These are phyloP conservation scores for Crucibulum laeve DNA, from an alignment of 768 basidiomycete species.

Conservation along the genomic window DNA sequence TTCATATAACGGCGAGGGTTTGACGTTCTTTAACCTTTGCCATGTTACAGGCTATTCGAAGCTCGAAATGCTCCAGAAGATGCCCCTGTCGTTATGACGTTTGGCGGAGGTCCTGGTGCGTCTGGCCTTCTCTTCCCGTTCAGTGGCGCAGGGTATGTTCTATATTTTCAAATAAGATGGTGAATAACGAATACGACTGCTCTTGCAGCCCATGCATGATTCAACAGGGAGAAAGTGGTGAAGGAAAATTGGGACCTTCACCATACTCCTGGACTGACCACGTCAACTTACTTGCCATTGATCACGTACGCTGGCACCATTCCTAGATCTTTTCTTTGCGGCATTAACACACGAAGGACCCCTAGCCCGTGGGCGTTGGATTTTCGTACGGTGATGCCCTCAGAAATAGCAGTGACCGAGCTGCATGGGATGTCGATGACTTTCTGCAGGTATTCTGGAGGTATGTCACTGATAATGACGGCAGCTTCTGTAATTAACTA, in stretches of 20 bases:
- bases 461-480: too few species aligned
- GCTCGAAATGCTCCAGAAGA: not conserved
- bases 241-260: not conserved
- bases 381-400: not conserved
- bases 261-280: not conserved
- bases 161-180: not conserved
- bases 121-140: not conserved
- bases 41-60: not conserved
- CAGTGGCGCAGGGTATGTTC: not conserved
- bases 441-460: not conserved
- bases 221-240: not conserved
- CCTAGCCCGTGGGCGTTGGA: not conserved
- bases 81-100: not conserved
- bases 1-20: not conserved
- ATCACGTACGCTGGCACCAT: not conserved
- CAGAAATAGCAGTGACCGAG: not conserved
- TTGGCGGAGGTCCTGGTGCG: not conserved
- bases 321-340: not conserved
- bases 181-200: not conserved
- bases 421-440: not conserved
- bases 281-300: not conserved
- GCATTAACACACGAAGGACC: too few species aligned
- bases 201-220: not conserved
- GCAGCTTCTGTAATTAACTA: not conserved
- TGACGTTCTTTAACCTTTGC: not conserved